Evolutionary conservation across 1,284 basidiomycete species (phyloP), one percentile per base, ranked within the genome.

Genomic region (Tilletia caries): DNA sequence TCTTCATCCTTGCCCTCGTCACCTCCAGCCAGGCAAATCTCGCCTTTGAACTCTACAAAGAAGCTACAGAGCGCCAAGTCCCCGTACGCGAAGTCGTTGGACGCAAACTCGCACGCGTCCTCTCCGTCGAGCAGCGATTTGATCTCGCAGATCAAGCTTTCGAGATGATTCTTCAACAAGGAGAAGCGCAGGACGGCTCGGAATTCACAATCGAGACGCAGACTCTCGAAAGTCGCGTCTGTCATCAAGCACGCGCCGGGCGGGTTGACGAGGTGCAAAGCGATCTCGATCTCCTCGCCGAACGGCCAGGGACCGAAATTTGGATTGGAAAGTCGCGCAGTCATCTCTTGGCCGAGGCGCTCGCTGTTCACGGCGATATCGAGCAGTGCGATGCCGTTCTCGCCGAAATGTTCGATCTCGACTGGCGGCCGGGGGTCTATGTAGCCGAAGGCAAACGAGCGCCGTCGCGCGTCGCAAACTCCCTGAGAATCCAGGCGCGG

Each of bases 331-430:
- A 23, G 18, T 13, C 58, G 58, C 8, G 15, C 4, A 34, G 20
- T 33, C 32, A 62, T 20, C 29, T 62, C 20, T 10, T 34, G 5
- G 58, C 58, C 5, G 58, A 62, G 33, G 58, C 33, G 10, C 29
- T 29, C 2, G 29, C 58, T 3, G 58, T 33, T 29, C 69, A 68
- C 6, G 76, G 76, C 33, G 73, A 77, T 25, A n/a, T 76, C 0
- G 64, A 70, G 37, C 29, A 43, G 8, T 58, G 71, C 8, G 29
- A 68, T 23, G 69, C 65, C 2, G 50, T 54, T 64, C 52, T 76
- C 1, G 64, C 50, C 4, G 54, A 71, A 33, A 3, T 10, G 2
- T 64, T 66, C 67, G 76, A 76, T 43, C 65, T 76, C 23, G 64
- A 66, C 43, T 72, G 70, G 20, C 54, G 29, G n/a, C 32, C 27